Conservation (phyloP, 1,284 basidiomycete genomes). For the Cronartium quercuum region DNA sequence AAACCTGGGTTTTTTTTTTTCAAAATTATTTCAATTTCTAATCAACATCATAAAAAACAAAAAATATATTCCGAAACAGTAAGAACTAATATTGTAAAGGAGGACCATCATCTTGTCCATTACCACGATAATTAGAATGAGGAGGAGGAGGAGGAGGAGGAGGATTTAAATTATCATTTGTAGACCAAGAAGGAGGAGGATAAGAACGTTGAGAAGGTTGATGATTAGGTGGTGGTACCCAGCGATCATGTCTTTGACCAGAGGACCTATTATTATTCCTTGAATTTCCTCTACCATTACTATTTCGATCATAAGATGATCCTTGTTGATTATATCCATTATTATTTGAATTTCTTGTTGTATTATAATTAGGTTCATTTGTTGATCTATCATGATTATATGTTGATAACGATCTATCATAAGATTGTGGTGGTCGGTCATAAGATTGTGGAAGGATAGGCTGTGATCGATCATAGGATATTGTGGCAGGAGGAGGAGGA, state of each 20-base stretch:
- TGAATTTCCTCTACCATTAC: not conserved
- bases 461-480: not conserved
- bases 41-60: not conserved
- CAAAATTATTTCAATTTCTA: not conserved
- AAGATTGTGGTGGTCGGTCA: not conserved
- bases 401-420: not conserved
- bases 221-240: not conserved
- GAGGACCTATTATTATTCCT: not conserved
- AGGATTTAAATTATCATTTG: no score
- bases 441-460: not conserved
- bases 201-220: no score
- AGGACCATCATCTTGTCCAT: conserved; percentile 3
- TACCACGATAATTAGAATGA: not conserved
- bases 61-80: not conserved
- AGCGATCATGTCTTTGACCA: not conserved
- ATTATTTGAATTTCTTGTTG: not conserved
- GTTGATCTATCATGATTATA: not conserved
- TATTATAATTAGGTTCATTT: not conserved
- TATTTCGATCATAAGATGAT: not conserved
- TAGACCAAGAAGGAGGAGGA: no score
- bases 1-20: no score
- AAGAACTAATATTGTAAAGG: not conserved
- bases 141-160: not conserved
- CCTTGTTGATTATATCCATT: not conserved
- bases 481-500: not conserved